phyloP scores from a whole-genome alignment of 352 stramenopile species.

The Globisporangium middletonii region DNA sequence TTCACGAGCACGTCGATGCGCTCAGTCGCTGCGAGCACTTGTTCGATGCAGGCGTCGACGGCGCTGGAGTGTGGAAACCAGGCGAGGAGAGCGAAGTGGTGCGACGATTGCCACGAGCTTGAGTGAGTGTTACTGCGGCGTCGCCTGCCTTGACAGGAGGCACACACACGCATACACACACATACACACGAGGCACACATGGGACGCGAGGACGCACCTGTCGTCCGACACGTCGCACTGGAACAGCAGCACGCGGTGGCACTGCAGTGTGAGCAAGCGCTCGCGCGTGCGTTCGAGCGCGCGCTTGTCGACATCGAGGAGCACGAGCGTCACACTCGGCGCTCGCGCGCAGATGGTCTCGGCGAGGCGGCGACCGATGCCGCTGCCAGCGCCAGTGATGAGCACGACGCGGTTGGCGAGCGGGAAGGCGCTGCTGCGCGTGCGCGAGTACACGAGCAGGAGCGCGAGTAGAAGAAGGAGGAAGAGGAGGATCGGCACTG shows the following conservation, averaged over 20 bases:
- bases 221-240: constrained; percentile 65
- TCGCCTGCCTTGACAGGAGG: too few species aligned
- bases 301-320: constrained; percentile 55
- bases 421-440: constrained; percentile 15
- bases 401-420: constrained; percentile 50
- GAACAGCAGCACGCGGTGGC: constrained; percentile 24
- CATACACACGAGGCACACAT: background rate
- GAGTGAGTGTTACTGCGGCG: too few species aligned
- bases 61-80: constrained; percentile 12
- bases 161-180: too few species aligned
- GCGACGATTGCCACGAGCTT: too few species aligned
- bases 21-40: constrained; percentile 22
- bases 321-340: constrained; percentile 31
- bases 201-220: constrained; percentile 20
- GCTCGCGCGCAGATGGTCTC: constrained; percentile 23
- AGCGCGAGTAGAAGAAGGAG: background rate
- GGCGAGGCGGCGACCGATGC: constrained; percentile 46
- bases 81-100: too few species aligned
- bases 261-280: constrained; percentile 12
- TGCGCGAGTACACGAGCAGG: background rate
- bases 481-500: background rate
- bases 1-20: constrained; percentile 54
- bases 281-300: constrained; percentile 26
- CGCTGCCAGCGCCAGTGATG: constrained; percentile 55
- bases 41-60: constrained; percentile 25